Base-by-base conservation (phyloP, 192 early-diverging fungal genomes). In the Entrophospora sp. region DNA sequence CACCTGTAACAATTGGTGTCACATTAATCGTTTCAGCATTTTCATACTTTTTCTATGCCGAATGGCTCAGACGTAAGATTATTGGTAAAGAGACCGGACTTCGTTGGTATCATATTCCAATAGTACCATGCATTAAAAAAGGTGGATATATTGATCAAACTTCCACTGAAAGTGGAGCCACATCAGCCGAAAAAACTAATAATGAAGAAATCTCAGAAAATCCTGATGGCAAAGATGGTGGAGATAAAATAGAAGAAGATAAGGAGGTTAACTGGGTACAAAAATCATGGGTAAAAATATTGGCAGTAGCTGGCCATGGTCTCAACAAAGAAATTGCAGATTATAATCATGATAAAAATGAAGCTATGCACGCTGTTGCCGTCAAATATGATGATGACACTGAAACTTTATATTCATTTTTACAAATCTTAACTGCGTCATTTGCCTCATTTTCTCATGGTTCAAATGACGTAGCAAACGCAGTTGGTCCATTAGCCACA, bases 381-480 rank as follows among this genome's bases (percentile, higher is more conserved):
- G 76, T 78, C 45, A 75, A 84, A 63, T 91, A 85, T 63, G 89
- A 91, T 66, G 74, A 78, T 46, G 77, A 87, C 38, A 89, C 87
- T n/a, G 91, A 93, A 73, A 82, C 85, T 51, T 76, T 93, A 30
- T 93, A 87, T 78, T 87, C 91, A 0, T 86, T 90, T 73, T 76
- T 92, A 36, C 91, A 93, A 69, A 76, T 93, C 61, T 73, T 88
- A 57, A 91, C 91, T 2, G 88, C 91, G 8, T 81, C 85, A 59
- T 86, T 92, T 40, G 86, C 89, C 14, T 93, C 91, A 52, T 92
- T 93, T 71, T 81, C 88, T 24, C 91, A 93, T 77, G 91, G 91
- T 52, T 85, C 85, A 46, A 93, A 93, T 76, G 91, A 93, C 75
- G 89, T 93, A 31, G 83, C 91, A 66, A 93, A 93, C 65, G 91